Evolutionary conservation across 306 rosid species (phyloP).

Genomic region (Trifolium subterraneum): DNA sequence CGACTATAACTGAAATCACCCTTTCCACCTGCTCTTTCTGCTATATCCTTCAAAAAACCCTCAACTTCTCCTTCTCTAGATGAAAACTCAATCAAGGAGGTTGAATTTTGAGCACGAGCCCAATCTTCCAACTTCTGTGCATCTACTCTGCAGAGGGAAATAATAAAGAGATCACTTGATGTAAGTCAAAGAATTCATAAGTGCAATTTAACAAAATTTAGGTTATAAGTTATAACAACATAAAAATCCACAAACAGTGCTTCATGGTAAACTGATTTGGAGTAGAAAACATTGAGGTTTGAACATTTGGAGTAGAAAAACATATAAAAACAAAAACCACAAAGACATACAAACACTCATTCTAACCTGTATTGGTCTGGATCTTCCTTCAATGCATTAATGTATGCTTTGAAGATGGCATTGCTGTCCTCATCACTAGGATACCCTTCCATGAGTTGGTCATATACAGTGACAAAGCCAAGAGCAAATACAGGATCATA

Average conservation of each 20-base stretch:
- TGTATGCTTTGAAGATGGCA: slow-evolving; percentile 87
- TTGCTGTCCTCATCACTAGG: slow-evolving; percentile 87
- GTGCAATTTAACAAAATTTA: slow-evolving; percentile 34
- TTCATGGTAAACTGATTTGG: background rate
- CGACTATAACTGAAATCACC: slow-evolving; percentile 91
- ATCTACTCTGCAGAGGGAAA: slow-evolving; percentile 63
- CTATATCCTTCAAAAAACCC: slow-evolving; percentile 76
- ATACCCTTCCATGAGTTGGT: slow-evolving; percentile 99
- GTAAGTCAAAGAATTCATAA: slow-evolving; percentile 6
- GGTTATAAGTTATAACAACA: background rate
- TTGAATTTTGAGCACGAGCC: slow-evolving; percentile 81
- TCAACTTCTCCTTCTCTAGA: slow-evolving; percentile 94
- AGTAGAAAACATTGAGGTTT: background rate
- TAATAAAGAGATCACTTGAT: slow-evolving; percentile 32
- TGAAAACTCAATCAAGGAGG: slow-evolving; percentile 79
- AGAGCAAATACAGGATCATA: slow-evolving; percentile 95
- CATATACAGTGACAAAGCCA: slow-evolving; percentile 90
- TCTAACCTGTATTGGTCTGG: slow-evolving; percentile 87
- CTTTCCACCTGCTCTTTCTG: slow-evolving; percentile 84
- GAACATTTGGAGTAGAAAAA: slow-evolving; percentile 10
- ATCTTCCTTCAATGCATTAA: slow-evolving; percentile 81
- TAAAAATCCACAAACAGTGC: slow-evolving; percentile 11
- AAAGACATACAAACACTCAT: slow-evolving; percentile 7
- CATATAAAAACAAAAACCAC: background rate
- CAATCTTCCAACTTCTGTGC: slow-evolving; percentile 92